Evolutionary conservation across 2,329 filamentous ascomycete species (phyloP), one percentile per base, ranked within the genome.

Genomic region (Paraphaeosphaeria sporulosa): DNA sequence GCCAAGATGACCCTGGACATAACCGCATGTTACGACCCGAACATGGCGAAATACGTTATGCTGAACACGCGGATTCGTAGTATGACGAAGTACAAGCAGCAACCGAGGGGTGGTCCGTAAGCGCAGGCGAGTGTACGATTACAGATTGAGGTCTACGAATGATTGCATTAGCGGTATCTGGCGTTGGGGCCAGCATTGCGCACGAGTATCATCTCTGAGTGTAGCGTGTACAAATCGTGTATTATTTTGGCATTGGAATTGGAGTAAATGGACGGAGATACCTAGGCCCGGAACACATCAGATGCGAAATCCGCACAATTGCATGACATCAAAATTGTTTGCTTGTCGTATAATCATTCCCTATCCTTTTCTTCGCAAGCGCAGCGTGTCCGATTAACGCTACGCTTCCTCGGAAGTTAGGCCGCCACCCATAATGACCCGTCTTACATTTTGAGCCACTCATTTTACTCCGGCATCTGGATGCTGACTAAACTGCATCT

Each of bases 1-100:
- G 81, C 79, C 0, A 73, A 72, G 44, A 65, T 80, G 58, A 78
- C 79, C 5, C 62, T 84, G n/a, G 81, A 83, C 58, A 79, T 84
- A 2, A 60, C 68, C 9, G 79, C 75, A 5, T 75, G 71, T 5
- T 85, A 84, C 62, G 81, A 84, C 58, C 81, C 82, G 1, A 77
- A 77, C 49, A 59, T 68, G 25, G 73, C 67, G 10, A 76, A 76
- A 43, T 83, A 76, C 57, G 70, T 80, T 4, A 61, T 54, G 21
- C 60, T 77, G 2, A 75, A 69, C 9, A 68, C 67, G 5, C 59
- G 50, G 2, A 52, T 77, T n/a, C 70, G 63, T 54, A 74, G 65
- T 23, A 38, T 67, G 15, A 60, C 40, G 7, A 56, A 71, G 64
- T 76, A 76, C 66, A 70, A 70, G 21, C 81, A 82, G 64, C 43